Base-by-base conservation (phyloP, 1,139 yeast genomes). In the Taphrina deformans region DNA sequence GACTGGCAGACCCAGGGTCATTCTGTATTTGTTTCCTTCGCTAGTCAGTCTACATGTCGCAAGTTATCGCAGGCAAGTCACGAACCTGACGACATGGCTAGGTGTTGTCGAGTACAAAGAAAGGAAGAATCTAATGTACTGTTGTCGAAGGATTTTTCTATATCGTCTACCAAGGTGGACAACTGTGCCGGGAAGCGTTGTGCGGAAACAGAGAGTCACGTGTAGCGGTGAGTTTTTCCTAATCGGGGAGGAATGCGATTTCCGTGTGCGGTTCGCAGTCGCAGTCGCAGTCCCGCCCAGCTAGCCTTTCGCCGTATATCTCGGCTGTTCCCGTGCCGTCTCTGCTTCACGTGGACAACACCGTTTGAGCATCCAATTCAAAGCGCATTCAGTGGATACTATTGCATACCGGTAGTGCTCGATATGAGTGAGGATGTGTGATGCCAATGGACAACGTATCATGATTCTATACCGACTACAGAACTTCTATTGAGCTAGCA, bases 1-100 rank as follows among this genome's bases (percentile, higher is more conserved):
- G 77, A 86, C 88, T 84, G 99, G 99, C 81, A 95, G 89, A 87
- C 96, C 99, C 85, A 95, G 91, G 89, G 97, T 90, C 92, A 92
- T 89, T 86, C 97, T 91, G 89, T 88, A 93, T 86, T 93, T 93
- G 88, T 92, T 93, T 86, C 99, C 99, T 53, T 29, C 48, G 38
- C 24, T 5, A 5, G 58, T 53, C 48, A 53, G 58, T 9, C 46
- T 14, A 29, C 45, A 23, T 21, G 48, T 27, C 23, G 41, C 5
- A 31, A 26, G 35, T 2, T 16, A n/a, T n/a, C 55, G 24, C 44
- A 21, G 21, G 12, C n/a, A n/a, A 10, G 3, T 33, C 27, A 33
- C 55, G 40, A 24, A 53, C 58, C 58, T 53, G 58, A 53, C 58
- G 58, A 53, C 58, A 53, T 53, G 12, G 33, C 58, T 38, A 23